A percentile compares a stretch with the other conserved stretches of the same genome.
Evolutionary conservation across 345 rosid genomes (phyloP).

Genomic region (Gynandropsis gynandra): DNA sequence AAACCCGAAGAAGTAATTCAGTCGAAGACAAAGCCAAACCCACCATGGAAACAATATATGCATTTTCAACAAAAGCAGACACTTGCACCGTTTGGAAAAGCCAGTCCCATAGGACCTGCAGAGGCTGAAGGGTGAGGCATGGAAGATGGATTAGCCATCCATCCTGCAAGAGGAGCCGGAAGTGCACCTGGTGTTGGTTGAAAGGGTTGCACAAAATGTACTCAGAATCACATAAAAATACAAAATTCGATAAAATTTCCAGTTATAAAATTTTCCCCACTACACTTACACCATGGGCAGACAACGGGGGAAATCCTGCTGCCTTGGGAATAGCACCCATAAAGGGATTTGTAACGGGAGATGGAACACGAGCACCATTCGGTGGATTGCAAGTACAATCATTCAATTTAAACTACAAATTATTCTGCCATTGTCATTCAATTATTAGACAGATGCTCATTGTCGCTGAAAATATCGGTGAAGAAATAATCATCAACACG

Average conservation of each 20-base stretch:
- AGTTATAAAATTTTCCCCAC: background rate
- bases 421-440: no score
- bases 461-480: no score
- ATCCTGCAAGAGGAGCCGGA: conserved; percentile 58
- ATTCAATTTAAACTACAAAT: no score
- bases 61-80: no score
- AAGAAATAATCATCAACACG: no score
- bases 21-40: no score
- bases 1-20: no score
- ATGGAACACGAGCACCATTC: conserved; percentile 63
- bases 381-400: conserved; percentile 64
- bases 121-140: conserved; percentile 56
- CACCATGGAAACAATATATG: no score
- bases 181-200: conserved; percentile 54
- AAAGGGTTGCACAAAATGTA: conserved; percentile 43
- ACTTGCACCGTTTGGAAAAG: conserved; percentile 55
- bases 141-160: conserved; percentile 68
- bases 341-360: conserved; percentile 61
- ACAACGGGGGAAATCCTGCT: conserved; percentile 47
- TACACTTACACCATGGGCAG: conserved; percentile 59
- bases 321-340: conserved; percentile 56
- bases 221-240: conserved; percentile 7
- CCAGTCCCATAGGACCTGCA: conserved; percentile 51
- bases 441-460: conserved; percentile 92
- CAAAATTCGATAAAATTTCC: conserved; percentile 1